Percentiles rank a stretch among this genome's conserved stretches.
Evolutionary conservation across 1,284 basidiomycete genomes (phyloP).

Genomic region (Hymenochaete sp.): DNA sequence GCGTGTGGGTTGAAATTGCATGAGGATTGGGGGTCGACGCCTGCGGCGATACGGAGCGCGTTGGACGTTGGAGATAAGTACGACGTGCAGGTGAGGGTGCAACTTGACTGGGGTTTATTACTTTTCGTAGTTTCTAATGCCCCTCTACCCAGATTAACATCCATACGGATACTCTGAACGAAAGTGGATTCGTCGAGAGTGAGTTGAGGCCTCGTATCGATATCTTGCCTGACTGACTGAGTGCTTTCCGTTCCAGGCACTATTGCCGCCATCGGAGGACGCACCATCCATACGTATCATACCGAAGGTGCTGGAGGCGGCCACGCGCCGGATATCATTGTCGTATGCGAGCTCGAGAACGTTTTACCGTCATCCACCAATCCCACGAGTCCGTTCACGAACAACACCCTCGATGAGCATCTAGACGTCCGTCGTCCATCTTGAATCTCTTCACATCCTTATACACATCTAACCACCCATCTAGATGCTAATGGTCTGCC

Average conservation of each 20-base stretch:
- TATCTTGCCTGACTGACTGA: constrained; percentile 15
- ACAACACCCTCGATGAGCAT: constrained; percentile 95
- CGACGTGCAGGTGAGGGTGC: constrained; percentile 74
- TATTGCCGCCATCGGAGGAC: constrained; percentile 80
- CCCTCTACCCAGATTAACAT: constrained; percentile 83
- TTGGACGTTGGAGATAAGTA: constrained; percentile 84
- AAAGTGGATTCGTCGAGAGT: constrained; percentile 90
- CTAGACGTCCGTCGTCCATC: constrained; percentile 62
- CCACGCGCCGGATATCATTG: constrained; percentile 97
- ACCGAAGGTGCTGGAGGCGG: constrained; percentile 93
- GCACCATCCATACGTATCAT: constrained; percentile 98
- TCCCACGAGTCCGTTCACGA: constrained; percentile 87
- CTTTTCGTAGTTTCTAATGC: too few relatives aligned
- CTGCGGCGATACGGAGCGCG: constrained; percentile 72
- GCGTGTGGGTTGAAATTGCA: constrained; percentile 92
- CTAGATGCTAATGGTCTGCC: constrained; percentile 96
- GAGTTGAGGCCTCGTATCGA: constrained; percentile 21
- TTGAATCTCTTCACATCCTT: background rate
- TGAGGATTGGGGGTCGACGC: constrained; percentile 97
- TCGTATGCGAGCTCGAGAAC: constrained; percentile 84
- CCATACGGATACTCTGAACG: constrained; percentile 94
- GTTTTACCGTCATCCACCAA: constrained; percentile 98
- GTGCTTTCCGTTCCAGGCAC: constrained; percentile 49
- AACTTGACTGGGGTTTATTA: background rate
- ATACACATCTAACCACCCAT: background rate